Base-by-base conservation (phyloP, 2,329 filamentous ascomycete genomes). In the Aspergillus neotritici region DNA sequence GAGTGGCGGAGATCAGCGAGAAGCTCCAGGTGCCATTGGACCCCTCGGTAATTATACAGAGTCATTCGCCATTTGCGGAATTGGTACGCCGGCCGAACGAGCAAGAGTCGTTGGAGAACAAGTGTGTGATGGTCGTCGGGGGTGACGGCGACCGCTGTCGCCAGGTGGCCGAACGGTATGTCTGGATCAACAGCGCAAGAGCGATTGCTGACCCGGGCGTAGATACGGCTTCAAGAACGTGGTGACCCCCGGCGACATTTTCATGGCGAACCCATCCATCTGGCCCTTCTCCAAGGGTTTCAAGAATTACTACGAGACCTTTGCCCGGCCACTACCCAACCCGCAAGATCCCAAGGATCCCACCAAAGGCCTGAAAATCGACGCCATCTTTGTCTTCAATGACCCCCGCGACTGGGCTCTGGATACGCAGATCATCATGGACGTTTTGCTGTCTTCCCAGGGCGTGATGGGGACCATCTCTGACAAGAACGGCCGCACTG, bases 351-450 rank as follows among this genome's bases (percentile, higher is more conserved):
- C 58, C 1, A 59, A 63, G 12, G 69, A 73, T 47, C 73, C 65
- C 2, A 66, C 65, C 1, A 68, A 71, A 11, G 75, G 72, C 13
- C 75, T 91, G 37, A 89, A 87, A 55, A 84, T 98, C 54, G 88
- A 94, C 60, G 89, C 90, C 21, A 80, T 97, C 21, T 85, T 97
- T 58, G 85, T 96, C 5, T 96, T 91, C 76, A 94, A 95, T 64
- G 93, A 97, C 66, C 90, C 93, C 3, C 80, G 93, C 43, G 93
- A 98, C 71, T 98, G 93, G 93, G 89, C 86, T 1, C 76, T 96
- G 8, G 91, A 97, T 64, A 81, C 82, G 2, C 86, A 94, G 61
- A 72, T 97, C 55, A 84, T 97, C 44, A 67, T 85, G 41, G 93
- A 98, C 65, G 70, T 95, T 9, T 72, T 97, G 5, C 75, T 94